Base-by-base conservation (phyloP, 441 rosid species). In the Gossypium davidsonii region DNA sequence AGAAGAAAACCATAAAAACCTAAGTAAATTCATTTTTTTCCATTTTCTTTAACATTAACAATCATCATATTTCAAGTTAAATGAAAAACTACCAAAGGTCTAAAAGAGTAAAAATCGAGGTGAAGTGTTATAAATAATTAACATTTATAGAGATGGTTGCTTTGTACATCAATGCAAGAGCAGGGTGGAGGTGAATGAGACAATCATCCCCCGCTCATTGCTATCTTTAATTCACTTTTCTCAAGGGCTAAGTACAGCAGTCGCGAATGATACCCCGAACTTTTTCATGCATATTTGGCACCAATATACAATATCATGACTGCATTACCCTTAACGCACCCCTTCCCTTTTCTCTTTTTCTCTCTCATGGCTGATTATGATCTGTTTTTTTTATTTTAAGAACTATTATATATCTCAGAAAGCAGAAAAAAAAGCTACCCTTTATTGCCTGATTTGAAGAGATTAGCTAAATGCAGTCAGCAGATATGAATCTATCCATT, bases 401-500 rank as follows among this genome's bases (percentile, higher is more conserved):
- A 15, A 62, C 51, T 1, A 12, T 39, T 18, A 60, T 31, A 26
- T 28, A 59, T 18, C 44, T 60, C 28, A 11, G 68, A 48, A 18
- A 39, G 26, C 52, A 3, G 52, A 1, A 12, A 48, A 21, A 64
- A 37, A 42, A 42, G 49, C 4, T 51, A 42, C 15, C 7, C 55
- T 25, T 39, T 39, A 0, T 64, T 63, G 20, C 52, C 31, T 39
- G 15, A 11, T 64, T 20, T 20, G 28, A 2, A 53, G 64, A 46
- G 53, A 21, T 39, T 21, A 49, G 17, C 21, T 71, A 77, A 84
- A n/a, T 49, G 15, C 2, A 73, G 83, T 81, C 81, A 46, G 84
- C 84, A 8, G 84, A 71, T 12, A 87, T 94, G 90, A 88, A 91
- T 80, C 87, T 94, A 1, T 94, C 94, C 17, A 86, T 94, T 37